Percentiles rank a stretch among this genome's conserved stretches.
Conservation (phyloP, 768 basidiomycete species). For the Suillus luteus region DNA sequence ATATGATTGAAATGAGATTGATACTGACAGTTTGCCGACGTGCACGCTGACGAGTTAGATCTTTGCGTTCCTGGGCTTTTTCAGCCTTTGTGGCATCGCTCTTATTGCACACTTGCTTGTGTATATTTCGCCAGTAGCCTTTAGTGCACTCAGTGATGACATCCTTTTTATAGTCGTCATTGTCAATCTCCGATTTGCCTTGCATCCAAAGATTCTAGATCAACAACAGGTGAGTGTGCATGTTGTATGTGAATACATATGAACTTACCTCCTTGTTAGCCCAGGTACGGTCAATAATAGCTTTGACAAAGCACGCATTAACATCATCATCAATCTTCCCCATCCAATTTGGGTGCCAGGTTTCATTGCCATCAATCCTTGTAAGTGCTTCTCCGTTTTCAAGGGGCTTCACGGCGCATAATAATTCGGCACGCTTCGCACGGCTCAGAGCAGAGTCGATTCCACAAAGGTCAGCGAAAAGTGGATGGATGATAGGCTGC, state of each 20-base stretch:
- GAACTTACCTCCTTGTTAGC: conserved; percentile 2
- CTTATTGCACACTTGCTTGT: conserved; percentile 25
- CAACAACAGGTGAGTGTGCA: no score
- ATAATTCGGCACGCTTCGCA: no score
- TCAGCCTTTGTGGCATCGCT: not conserved
- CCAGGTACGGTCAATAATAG: conserved; percentile 1
- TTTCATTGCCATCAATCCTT: not conserved
- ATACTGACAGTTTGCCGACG: not conserved
- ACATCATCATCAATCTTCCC: not conserved
- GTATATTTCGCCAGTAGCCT: not conserved
- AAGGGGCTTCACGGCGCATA: no score
- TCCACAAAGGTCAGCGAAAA: no score
- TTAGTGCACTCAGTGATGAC: conserved; percentile 3
- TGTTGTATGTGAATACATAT: no score
- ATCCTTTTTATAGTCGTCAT: conserved; percentile 3
- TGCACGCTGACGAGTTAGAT: not conserved
- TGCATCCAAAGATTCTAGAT: not conserved
- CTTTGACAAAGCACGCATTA: not conserved
- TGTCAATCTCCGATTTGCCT: conserved; percentile 8
- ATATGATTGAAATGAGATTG: no score
- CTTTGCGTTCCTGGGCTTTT: not conserved
- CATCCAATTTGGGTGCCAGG: conserved; percentile 8
- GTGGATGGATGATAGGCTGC: no score
- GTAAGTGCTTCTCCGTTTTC: no score
- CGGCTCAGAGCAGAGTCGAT: no score